Evolutionary conservation across 331 rosid genomes (phyloP).

Genomic region (Rosa hybrid): DNA sequence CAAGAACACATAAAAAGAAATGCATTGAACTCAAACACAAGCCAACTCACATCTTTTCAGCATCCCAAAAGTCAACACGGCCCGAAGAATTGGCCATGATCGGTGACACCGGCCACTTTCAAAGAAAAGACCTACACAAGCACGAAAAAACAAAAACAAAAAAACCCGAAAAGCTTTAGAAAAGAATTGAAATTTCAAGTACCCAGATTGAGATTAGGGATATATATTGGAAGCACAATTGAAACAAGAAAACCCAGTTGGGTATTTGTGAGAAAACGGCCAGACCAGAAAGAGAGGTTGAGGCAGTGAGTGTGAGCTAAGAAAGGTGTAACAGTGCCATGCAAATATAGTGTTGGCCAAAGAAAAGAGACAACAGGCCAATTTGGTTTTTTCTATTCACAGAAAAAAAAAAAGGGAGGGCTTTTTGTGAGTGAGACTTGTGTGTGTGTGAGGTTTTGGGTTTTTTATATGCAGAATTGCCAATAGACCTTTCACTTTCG

Average conservation of each 20-base stretch:
- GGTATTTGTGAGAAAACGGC: constrained; percentile 8
- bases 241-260: not conserved
- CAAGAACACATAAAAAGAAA: not conserved
- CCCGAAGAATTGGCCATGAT: constrained; percentile 35
- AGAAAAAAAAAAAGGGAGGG: not conserved
- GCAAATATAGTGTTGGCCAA: constrained; percentile 37
- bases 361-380: constrained; percentile 26
- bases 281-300: not conserved
- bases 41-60: constrained; percentile 42
- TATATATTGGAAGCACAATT: not conserved
- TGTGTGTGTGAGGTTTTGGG: not conserved
- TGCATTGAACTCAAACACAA: not conserved
- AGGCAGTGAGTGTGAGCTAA: constrained; percentile 12
- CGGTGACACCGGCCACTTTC: not conserved
- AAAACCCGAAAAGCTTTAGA: not conserved
- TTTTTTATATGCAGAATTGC: not conserved
- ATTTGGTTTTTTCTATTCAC: constrained; percentile 17
- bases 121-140: not conserved
- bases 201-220: not conserved
- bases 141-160: not conserved
- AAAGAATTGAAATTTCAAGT: not conserved
- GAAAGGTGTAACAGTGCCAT: constrained; percentile 58
- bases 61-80: constrained; percentile 27
- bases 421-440: not conserved
- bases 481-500: not conserved